These are phyloP conservation scores for Umbelopsis ramanniana DNA, from an alignment of 192 early-diverging fungal species.

Conservation along the genomic window DNA sequence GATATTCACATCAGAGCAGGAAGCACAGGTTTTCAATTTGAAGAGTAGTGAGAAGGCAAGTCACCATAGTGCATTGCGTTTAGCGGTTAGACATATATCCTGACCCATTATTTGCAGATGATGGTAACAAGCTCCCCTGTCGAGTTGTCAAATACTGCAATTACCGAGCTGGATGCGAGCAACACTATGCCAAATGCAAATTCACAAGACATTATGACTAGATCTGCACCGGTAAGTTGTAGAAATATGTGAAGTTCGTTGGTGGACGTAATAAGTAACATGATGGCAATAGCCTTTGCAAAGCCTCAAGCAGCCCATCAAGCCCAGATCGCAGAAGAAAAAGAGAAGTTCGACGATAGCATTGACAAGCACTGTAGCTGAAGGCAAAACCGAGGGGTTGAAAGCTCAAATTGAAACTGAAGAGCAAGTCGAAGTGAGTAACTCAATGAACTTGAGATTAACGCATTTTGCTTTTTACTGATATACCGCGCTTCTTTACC, in stretches of 20 bases:
- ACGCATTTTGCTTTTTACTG: no score
- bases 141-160: background rate
- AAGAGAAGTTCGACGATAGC: background rate
- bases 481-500: no score
- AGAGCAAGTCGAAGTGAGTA: background rate
- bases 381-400: background rate
- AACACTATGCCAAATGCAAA: background rate
- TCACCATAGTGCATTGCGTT: background rate
- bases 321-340: background rate
- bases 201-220: conserved; percentile 1
- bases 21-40: background rate
- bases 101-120: background rate
- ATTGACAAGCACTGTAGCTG: no score
- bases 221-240: background rate
- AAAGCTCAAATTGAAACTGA: background rate
- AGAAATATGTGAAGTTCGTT: background rate
- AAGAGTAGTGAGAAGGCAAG: background rate
- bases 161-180: background rate
- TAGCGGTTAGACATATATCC: background rate
- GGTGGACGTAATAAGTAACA: background rate
- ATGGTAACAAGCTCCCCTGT: background rate
- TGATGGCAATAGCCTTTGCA: background rate
- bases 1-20: background rate
- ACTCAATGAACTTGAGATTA: no score
- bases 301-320: background rate